Percentiles rank a stretch among this genome's conserved stretches.
These are phyloP conservation scores for Rhynchospora breviuscula DNA, from an alignment of 176 grass and related monocot genomes.

Conservation along the genomic window DNA sequence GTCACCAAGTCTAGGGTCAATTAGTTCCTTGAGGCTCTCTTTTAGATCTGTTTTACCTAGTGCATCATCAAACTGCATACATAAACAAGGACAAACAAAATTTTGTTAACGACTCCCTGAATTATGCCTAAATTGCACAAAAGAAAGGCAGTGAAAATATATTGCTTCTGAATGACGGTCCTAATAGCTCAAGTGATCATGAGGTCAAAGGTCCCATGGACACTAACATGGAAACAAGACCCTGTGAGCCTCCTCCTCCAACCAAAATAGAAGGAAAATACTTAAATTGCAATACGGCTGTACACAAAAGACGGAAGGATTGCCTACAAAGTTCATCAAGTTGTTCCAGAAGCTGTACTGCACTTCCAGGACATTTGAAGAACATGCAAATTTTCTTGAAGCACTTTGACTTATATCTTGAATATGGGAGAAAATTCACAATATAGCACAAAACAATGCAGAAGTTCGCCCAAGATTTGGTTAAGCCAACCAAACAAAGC, in stretches of 20 bases:
- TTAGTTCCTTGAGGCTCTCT: slow-evolving; percentile 43
- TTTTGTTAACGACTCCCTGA: background rate
- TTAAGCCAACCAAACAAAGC: too few species aligned
- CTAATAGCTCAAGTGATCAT: too few species aligned
- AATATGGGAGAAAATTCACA: too few species aligned
- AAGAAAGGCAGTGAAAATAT: background rate
- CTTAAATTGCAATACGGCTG: background rate
- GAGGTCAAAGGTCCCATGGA: too few species aligned
- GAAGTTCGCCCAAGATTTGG: too few species aligned
- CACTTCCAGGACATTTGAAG: background rate
- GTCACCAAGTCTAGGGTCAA: slow-evolving; percentile 62
- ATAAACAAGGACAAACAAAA: background rate
- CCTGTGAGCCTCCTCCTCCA: too few species aligned
- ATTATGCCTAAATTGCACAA: background rate
- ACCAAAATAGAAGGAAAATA: too few species aligned
- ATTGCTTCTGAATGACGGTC: background rate
- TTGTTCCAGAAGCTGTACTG: background rate
- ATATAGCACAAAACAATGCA: too few species aligned
- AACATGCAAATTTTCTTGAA: too few species aligned
- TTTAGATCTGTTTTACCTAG: slow-evolving; percentile 42
- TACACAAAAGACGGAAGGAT: background rate
- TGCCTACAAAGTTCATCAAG: background rate
- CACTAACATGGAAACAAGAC: too few species aligned
- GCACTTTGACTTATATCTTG: too few species aligned
- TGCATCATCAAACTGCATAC: slow-evolving; percentile 70